Conservation (phyloP, 176 grass and related monocot genomes). For the Oryza longistaminata region DNA sequence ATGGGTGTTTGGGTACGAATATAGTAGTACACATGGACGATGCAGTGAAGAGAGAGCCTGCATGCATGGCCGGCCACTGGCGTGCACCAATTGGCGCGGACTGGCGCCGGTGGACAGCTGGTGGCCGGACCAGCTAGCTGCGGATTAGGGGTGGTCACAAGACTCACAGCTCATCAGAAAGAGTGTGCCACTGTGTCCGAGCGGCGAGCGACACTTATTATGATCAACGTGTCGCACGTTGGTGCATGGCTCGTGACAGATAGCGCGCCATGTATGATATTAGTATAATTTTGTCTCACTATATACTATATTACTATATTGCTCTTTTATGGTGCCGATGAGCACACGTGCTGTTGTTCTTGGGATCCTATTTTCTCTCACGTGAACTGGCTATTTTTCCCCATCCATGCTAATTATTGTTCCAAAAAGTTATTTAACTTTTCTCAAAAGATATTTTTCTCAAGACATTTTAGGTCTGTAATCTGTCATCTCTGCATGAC, state of each 20-base stretch:
- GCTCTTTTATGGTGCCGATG: not conserved
- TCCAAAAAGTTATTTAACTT: not conserved
- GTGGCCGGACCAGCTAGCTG: too few species aligned
- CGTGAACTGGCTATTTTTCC: not conserved
- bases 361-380: not conserved
- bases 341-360: not conserved
- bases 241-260: not conserved
- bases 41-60: too few species aligned
- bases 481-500: not conserved
- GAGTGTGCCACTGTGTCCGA: not conserved
- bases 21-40: too few species aligned
- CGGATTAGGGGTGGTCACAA: too few species aligned
- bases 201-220: not conserved
- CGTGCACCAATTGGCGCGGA: not conserved
- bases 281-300: not conserved
- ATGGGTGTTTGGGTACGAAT: too few species aligned
- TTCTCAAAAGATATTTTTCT: not conserved
- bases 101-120: too few species aligned
- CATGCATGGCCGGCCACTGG: not conserved
- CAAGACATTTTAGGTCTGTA: not conserved
- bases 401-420: too few species aligned
- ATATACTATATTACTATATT: not conserved
- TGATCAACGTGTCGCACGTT: slow-evolving; percentile 20
- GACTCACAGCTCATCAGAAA: too few species aligned
- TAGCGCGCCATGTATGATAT: not conserved